Percentiles rank a stretch among this genome's conserved stretches.
Conservation (phyloP, 2,329 filamentous ascomycete genomes). For the Colletotrichum trifolii region DNA sequence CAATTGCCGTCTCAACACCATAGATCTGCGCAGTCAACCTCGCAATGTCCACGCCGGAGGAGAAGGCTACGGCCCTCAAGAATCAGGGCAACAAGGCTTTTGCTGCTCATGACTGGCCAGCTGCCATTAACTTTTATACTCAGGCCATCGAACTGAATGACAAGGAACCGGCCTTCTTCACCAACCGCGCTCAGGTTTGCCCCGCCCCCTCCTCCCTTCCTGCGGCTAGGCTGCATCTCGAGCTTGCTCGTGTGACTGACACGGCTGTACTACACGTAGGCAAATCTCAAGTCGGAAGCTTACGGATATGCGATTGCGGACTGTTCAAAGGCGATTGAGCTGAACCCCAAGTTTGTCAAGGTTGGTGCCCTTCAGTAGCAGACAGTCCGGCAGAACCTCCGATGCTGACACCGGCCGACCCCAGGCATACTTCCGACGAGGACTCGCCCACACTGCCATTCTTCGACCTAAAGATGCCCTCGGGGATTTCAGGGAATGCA, state of each 20-base stretch:
- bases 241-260: constrained; percentile 60
- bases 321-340: constrained; percentile 88
- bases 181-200: constrained; percentile 90
- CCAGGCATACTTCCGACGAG: constrained; percentile 93
- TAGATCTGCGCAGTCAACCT: constrained; percentile 7
- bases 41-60: constrained; percentile 57
- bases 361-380: constrained; percentile 55
- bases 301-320: constrained; percentile 94
- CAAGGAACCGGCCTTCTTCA: constrained; percentile 89
- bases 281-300: constrained; percentile 93
- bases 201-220: constrained; percentile 11
- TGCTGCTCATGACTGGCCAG: constrained; percentile 84
- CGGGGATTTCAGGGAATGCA: constrained; percentile 90
- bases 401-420: constrained; percentile 35
- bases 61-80: constrained; percentile 86
- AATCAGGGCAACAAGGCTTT: constrained; percentile 96
- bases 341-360: constrained; percentile 91
- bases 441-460: constrained; percentile 91
- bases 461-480: constrained; percentile 88
- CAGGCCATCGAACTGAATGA: constrained; percentile 88
- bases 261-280: constrained; percentile 61
- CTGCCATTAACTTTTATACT: constrained; percentile 84
- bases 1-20: neutral
- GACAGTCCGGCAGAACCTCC: neutral
- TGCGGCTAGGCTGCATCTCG: constrained; percentile 7